Conservation (phyloP, 2,329 filamentous ascomycete species). For the Sphaerulina musiva region DNA sequence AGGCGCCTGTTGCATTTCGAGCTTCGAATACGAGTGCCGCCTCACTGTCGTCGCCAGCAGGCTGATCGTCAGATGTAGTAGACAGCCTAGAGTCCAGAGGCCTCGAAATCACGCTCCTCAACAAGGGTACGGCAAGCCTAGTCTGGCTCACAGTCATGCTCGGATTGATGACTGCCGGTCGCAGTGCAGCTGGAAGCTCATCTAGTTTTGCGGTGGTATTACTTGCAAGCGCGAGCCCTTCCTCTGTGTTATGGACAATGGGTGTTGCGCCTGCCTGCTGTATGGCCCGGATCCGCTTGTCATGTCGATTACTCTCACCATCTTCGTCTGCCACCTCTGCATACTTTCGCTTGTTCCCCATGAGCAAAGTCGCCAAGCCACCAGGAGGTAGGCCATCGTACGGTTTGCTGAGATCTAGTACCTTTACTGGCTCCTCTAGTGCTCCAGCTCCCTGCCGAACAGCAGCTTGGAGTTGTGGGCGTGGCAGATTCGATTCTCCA, state of each 20-base stretch:
- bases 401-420: conserved; percentile 85
- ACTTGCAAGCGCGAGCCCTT: conserved; percentile 72
- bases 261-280: conserved; percentile 60
- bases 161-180: conserved; percentile 80
- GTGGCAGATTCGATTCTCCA: conserved; percentile 79
- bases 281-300: conserved; percentile 54
- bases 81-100: conserved; percentile 62
- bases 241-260: conserved; percentile 67
- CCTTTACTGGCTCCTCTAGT: conserved; percentile 44
- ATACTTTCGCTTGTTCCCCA: conserved; percentile 89
- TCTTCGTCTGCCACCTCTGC: conserved; percentile 68
- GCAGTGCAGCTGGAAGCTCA: conserved; percentile 69
- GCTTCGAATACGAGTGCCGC: conserved; percentile 71
- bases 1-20: conserved; percentile 64
- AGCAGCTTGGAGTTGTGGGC: conserved; percentile 78
- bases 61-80: conserved; percentile 45
- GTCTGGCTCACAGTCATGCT: conserved; percentile 75
- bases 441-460: conserved; percentile 52
- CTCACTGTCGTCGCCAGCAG: conserved; percentile 50
- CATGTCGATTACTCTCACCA: conserved; percentile 59
- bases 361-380: conserved; percentile 73
- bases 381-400: conserved; percentile 89
- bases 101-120: conserved; percentile 74
- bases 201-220: conserved; percentile 48
- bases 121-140: conserved; percentile 77